These are phyloP conservation scores for Keqinozyma sinolaborantium DNA, from an alignment of 1,139 yeast species.

Conservation along the genomic window DNA sequence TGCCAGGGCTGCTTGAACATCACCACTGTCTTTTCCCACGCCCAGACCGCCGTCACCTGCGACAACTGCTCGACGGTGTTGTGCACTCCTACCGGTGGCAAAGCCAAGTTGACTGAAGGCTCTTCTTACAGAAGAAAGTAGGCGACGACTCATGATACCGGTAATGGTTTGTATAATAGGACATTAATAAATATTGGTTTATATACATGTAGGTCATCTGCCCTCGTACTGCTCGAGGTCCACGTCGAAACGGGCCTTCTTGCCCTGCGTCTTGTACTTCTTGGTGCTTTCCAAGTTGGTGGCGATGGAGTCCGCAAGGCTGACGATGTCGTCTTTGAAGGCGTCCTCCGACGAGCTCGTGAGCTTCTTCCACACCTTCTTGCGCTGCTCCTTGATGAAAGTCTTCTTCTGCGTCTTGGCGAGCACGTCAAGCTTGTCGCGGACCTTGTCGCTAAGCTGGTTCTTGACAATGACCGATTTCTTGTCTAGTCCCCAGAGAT, in stretches of 20 bases:
- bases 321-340: conserved; percentile 32
- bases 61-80: conserved; percentile 97
- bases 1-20: conserved; percentile 99
- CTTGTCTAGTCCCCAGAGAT: conserved; percentile 80
- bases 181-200: not conserved
- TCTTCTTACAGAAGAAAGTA: conserved; percentile 99
- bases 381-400: conserved; percentile 40
- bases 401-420: conserved; percentile 40
- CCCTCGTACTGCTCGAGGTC: conserved; percentile 22
- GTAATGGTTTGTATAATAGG: conserved; percentile 5
- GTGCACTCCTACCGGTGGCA: conserved; percentile 99
- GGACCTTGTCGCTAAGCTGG: conserved; percentile 25
- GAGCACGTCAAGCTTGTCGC: conserved; percentile 33
- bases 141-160: conserved; percentile 21
- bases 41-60: conserved; percentile 99
- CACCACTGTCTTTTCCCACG: conserved; percentile 99
- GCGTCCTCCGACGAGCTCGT: conserved; percentile 26
- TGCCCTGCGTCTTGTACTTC: conserved; percentile 32
- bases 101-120: conserved; percentile 99
- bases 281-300: conserved; percentile 29
- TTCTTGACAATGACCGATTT: conserved; percentile 52
- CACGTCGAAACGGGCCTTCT: conserved; percentile 26
- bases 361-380: conserved; percentile 39
- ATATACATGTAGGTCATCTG: conserved; percentile 9
- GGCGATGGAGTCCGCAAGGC: conserved; percentile 35